A percentile compares a stretch with the other conserved stretches of the same genome.
These are phyloP conservation scores for Saccharomyces paradoxus DNA, from an alignment of 805 yeast species.

Conservation along the genomic window DNA sequence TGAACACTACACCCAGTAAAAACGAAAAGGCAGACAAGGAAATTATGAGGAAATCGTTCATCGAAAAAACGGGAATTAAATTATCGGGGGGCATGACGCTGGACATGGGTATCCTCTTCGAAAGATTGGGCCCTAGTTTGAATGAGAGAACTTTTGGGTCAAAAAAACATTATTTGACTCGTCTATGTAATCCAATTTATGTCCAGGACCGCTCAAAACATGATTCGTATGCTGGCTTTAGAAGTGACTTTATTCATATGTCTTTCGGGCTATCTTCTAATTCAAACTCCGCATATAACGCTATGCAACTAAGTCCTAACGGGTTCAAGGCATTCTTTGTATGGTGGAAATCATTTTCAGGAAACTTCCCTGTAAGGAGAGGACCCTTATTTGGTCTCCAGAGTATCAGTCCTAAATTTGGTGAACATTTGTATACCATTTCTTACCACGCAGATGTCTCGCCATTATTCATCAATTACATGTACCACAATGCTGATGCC, in stretches of 20 bases:
- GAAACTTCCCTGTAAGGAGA: slow-evolving; percentile 68
- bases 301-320: slow-evolving; percentile 69
- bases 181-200: slow-evolving; percentile 47
- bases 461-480: slow-evolving; percentile 69
- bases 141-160: slow-evolving; percentile 38
- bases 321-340: slow-evolving; percentile 57
- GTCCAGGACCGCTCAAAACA: slow-evolving; percentile 43
- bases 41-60: slow-evolving; percentile 21
- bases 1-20: slow-evolving; percentile 20
- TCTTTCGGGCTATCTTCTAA: slow-evolving; percentile 47
- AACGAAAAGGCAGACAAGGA: slow-evolving; percentile 14
- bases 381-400: slow-evolving; percentile 62
- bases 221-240: slow-evolving; percentile 73
- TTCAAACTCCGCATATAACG: slow-evolving; percentile 44
- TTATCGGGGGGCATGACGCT: slow-evolving; percentile 55
- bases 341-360: slow-evolving; percentile 87
- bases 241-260: slow-evolving; percentile 77
- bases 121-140: slow-evolving; percentile 34
- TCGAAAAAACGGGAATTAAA: slow-evolving; percentile 48
- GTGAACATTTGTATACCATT: slow-evolving; percentile 65
- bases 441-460: slow-evolving; percentile 68
- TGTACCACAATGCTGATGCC: slow-evolving; percentile 43
- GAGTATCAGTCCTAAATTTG: slow-evolving; percentile 56
- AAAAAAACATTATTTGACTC: slow-evolving; percentile 53
- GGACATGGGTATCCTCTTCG: slow-evolving; percentile 50